A percentile compares a stretch with the other conserved stretches of the same genome.
phyloP scores from a whole-genome alignment of 225 moss, liverwort and hornwort genomes.

The Sphagnum tenellum region DNA sequence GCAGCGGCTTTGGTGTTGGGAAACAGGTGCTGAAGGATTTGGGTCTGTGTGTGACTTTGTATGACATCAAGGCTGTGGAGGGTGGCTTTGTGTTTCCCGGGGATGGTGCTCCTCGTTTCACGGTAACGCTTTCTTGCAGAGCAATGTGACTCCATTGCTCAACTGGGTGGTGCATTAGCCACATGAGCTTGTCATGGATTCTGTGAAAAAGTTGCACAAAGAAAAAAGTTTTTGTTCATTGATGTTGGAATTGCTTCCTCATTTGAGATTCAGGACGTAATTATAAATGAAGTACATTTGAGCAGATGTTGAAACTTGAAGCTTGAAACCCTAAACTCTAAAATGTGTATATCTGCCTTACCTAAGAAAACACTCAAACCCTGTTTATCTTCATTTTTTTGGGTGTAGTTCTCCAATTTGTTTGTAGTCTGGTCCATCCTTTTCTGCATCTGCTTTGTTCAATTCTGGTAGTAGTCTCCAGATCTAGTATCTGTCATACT shows the following conservation, averaged over 20 bases:
- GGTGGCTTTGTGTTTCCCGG: slow-evolving; percentile 87
- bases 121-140: slow-evolving; percentile 23
- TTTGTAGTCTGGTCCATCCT: too few species aligned
- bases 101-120: slow-evolving; percentile 90
- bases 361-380: too few species aligned
- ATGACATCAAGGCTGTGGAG: slow-evolving; percentile 49
- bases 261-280: neutral
- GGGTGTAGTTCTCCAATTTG: too few species aligned
- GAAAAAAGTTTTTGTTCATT: neutral
- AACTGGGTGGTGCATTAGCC: neutral
- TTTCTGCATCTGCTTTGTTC: too few species aligned
- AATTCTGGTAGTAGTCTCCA: too few species aligned
- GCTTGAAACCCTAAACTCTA: too few species aligned
- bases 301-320: too few species aligned
- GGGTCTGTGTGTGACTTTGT: slow-evolving; percentile 81
- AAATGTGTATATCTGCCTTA: too few species aligned
- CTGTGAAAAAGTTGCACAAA: neutral
- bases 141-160: neutral
- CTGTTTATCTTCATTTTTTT: too few species aligned
- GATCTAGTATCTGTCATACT: too few species aligned
- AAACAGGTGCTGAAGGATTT: slow-evolving; percentile 72
- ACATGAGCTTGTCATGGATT: too few species aligned
- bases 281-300: neutral
- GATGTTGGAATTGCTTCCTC: neutral
- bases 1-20: neutral